Base-by-base conservation (phyloP, 2,329 filamentous ascomycete species). In the Beauveria sp. region DNA sequence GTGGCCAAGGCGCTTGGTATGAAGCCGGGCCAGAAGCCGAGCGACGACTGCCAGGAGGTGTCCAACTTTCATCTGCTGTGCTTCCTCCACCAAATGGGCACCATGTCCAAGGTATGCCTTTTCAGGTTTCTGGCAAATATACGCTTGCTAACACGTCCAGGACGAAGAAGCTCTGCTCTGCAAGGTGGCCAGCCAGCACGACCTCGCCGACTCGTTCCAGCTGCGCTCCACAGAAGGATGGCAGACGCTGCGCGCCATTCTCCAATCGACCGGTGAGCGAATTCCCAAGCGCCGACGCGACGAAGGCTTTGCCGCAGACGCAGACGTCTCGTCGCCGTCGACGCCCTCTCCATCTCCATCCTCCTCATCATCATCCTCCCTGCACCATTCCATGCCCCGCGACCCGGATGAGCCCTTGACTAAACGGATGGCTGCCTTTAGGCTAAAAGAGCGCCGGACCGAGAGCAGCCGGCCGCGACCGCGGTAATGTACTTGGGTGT, bases 211-310 rank as follows among this genome's bases (percentile, higher is more conserved):
- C 68, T 88, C 88, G 64, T 87, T 91, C 72, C 88, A 95, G 72
- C 83, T 99, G 68, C 86, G 92, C 76, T 88, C 91, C 69, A 93
- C 89, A 69, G 84, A 88, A 72, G 95, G 95, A 71, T 99, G 95
- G 95, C 90, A 93, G 75, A 98, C 91, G 63, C 83, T 99, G 72
- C 83, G 93, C 77, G 88, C 90, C 75, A 96, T 99, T 74, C 85
- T 98, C 79, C 87, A 95, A 87, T 90, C 92, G 86, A 92, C 91
- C 84, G 91, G 93, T 96, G 93, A 96, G 90, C 88, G 88, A 86
- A 86, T 88, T 85, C 88, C 87, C 76, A 96, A 95, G 83, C 89
- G 85, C 72, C 76, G 73, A 72, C 78, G 77, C 71, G 73, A 75
- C 67, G 73, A 66, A n/a, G n/a, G 24, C 64, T 57, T 59, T 67